phyloP scores from a whole-genome alignment of 768 basidiomycete species.

The Phanerodontia chrysosporium region DNA sequence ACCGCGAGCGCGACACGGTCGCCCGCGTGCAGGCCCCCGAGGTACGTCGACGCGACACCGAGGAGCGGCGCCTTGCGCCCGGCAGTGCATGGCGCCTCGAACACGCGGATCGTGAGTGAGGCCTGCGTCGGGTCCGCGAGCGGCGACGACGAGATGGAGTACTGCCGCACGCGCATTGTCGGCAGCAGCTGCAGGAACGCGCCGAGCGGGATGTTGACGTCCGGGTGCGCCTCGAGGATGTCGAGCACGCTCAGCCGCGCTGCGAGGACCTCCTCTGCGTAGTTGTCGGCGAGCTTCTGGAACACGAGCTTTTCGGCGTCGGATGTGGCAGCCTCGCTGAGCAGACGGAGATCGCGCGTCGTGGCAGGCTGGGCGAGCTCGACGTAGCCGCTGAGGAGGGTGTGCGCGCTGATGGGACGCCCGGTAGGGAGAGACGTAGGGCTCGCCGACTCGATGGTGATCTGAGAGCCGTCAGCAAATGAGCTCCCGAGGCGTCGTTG shows the following conservation, averaged over 20 bases:
- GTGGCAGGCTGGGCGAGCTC: slow-evolving; percentile 46
- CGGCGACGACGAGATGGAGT: slow-evolving; percentile 51
- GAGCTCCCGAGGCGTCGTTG: too few species aligned
- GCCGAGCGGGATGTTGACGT: slow-evolving; percentile 35
- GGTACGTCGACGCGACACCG: slow-evolving; percentile 43
- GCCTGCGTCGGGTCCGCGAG: slow-evolving; percentile 37
- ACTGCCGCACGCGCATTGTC: slow-evolving; percentile 46
- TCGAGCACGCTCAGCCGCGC: slow-evolving; percentile 39
- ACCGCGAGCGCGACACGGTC: slow-evolving; percentile 38
- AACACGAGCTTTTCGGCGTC: slow-evolving; percentile 24
- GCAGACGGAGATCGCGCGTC: slow-evolving; percentile 32
- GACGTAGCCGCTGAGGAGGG: slow-evolving; percentile 41
- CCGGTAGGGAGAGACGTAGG: slow-evolving; percentile 39
- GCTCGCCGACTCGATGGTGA: slow-evolving; percentile 30
- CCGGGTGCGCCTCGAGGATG: slow-evolving; percentile 34
- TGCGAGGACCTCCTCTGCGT: slow-evolving; percentile 30
- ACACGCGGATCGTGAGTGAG: slow-evolving; percentile 41
- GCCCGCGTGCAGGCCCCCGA: slow-evolving; percentile 33
- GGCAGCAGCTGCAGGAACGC: slow-evolving; percentile 40
- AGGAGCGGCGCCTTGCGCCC: slow-evolving; percentile 31
- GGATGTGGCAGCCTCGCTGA: slow-evolving; percentile 26
- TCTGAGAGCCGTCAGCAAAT: slow-evolving; percentile 18
- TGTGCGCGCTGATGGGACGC: slow-evolving; percentile 31
- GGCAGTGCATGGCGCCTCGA: slow-evolving; percentile 34
- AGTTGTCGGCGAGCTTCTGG: slow-evolving; percentile 25